Percentiles rank a stretch among this genome's conserved stretches.
Evolutionary conservation across 2,329 filamentous ascomycete genomes (phyloP).

Genomic region (Colletotrichum tropicicola): DNA sequence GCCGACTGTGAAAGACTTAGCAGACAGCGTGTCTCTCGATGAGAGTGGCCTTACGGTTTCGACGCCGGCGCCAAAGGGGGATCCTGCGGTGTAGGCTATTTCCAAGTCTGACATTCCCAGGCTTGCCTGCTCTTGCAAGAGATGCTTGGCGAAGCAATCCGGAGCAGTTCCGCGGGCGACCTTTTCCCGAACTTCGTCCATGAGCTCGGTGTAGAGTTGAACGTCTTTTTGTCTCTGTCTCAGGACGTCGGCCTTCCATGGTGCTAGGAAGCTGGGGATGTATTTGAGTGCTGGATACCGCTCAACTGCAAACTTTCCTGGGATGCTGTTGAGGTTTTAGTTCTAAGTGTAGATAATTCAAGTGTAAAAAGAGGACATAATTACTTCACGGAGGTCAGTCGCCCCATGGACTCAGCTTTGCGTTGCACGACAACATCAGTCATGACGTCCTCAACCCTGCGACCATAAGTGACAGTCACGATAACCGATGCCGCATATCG

Average conservation of each 20-base stretch:
- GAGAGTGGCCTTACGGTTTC: slow-evolving; percentile 47
- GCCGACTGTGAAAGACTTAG: slow-evolving; percentile 44
- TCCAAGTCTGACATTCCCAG: slow-evolving; percentile 52
- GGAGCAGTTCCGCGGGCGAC: slow-evolving; percentile 40
- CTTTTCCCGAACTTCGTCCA: slow-evolving; percentile 49
- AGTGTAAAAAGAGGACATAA: slow-evolving; percentile 28
- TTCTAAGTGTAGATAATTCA: background rate
- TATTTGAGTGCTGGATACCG: slow-evolving; percentile 50
- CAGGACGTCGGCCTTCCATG: slow-evolving; percentile 49
- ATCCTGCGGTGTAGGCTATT: slow-evolving; percentile 52
- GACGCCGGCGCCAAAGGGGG: slow-evolving; percentile 54
- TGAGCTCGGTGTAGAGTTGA: slow-evolving; percentile 47
- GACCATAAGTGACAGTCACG: slow-evolving; percentile 51
- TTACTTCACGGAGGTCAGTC: slow-evolving; percentile 53
- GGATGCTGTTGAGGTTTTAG: slow-evolving; percentile 7
- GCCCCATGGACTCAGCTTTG: slow-evolving; percentile 52
- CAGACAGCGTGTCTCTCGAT: slow-evolving; percentile 28
- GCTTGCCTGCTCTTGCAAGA: slow-evolving; percentile 49
- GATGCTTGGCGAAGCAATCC: slow-evolving; percentile 52
- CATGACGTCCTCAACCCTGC: slow-evolving; percentile 42
- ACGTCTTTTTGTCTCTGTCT: slow-evolving; percentile 43
- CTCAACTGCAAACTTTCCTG: slow-evolving; percentile 49
- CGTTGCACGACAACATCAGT: slow-evolving; percentile 47
- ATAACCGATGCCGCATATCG: slow-evolving; percentile 52
- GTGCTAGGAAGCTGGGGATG: slow-evolving; percentile 46